phyloP scores from a whole-genome alignment of 371 early-diverging fungal species.

The Apophysomyces trapeziformis region DNA sequence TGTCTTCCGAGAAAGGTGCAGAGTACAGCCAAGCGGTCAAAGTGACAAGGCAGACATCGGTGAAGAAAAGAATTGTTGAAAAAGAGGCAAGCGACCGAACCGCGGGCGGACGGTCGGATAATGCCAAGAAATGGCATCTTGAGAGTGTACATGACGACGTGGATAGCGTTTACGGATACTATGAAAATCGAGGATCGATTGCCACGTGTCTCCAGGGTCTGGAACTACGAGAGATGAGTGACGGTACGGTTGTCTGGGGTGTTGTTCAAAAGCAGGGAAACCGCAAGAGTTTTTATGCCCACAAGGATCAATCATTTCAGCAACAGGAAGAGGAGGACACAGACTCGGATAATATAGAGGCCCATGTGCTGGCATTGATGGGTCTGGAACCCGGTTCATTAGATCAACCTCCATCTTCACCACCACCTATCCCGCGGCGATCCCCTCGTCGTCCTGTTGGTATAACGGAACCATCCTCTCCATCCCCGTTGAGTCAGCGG shows the following conservation, averaged over 20 bases:
- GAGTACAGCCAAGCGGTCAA: conserved; percentile 16
- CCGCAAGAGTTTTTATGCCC: conserved; percentile 35
- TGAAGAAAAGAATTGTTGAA: conserved; percentile 18
- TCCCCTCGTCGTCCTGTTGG: conserved; percentile 38
- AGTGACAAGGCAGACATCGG: conserved; percentile 23
- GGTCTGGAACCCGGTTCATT: conserved; percentile 9
- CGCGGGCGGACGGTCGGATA: conserved; percentile 11
- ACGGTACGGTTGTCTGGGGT: conserved; percentile 52
- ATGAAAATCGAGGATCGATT: conserved; percentile 14
- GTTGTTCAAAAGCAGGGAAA: conserved; percentile 43
- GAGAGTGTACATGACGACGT: conserved; percentile 21
- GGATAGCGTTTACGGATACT: conserved; percentile 27
- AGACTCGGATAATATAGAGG: conserved; percentile 17
- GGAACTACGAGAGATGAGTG: conserved; percentile 56
- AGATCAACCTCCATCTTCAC: conserved; percentile 10
- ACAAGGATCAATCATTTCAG: conserved; percentile 7
- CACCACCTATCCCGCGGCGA: conserved; percentile 47
- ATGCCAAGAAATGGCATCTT: conserved; percentile 7
- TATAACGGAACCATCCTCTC: conserved; percentile 14
- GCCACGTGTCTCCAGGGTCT: conserved; percentile 35
- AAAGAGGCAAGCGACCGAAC: conserved; percentile 9
- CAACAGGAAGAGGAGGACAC: conserved; percentile 16
- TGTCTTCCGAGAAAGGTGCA: conserved; percentile 3
- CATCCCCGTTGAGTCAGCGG: conserved; percentile 10
- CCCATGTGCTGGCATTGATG: conserved; percentile 19